These are phyloP conservation scores for Globisporangium radiosum DNA, from an alignment of 352 stramenopile genomes.

Conservation along the genomic window DNA sequence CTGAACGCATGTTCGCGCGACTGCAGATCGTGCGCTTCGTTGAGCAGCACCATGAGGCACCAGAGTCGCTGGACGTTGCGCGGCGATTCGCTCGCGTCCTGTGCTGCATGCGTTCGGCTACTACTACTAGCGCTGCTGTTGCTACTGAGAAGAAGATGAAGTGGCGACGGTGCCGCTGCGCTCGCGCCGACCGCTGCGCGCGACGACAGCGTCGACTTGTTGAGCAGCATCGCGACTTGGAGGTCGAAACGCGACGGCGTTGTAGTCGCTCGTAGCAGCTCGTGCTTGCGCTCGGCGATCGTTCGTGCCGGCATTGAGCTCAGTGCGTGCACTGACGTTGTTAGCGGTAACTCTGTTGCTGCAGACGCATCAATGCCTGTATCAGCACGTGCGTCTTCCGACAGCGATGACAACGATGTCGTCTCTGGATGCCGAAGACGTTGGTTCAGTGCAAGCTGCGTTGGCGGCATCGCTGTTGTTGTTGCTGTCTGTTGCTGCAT, in stretches of 20 bases:
- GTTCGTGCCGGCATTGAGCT: background rate
- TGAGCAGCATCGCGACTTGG: conserved; percentile 42
- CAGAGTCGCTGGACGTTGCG: conserved; percentile 34
- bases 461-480: too few species aligned
- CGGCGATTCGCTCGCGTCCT: conserved; percentile 9
- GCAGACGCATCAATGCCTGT: background rate
- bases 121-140: too few species aligned
- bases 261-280: conserved; percentile 18
- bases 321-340: background rate
- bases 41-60: conserved; percentile 47
- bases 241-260: conserved; percentile 25
- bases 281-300: conserved; percentile 22
- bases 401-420: too few species aligned
- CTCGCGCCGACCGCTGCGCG: conserved; percentile 18
- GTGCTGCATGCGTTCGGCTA: too few species aligned
- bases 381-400: too few species aligned
- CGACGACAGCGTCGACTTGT: conserved; percentile 42
- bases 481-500: conserved; percentile 7
- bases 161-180: conserved; percentile 7
- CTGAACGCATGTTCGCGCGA: conserved; percentile 48
- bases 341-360: background rate
- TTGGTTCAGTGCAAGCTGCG: too few species aligned
- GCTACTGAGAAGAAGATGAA: background rate
- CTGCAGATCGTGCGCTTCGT: conserved; percentile 56
- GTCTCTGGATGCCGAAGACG: too few species aligned